Conservation (phyloP, 2,329 filamentous ascomycete genomes). For the Hypoxylon sp. region DNA sequence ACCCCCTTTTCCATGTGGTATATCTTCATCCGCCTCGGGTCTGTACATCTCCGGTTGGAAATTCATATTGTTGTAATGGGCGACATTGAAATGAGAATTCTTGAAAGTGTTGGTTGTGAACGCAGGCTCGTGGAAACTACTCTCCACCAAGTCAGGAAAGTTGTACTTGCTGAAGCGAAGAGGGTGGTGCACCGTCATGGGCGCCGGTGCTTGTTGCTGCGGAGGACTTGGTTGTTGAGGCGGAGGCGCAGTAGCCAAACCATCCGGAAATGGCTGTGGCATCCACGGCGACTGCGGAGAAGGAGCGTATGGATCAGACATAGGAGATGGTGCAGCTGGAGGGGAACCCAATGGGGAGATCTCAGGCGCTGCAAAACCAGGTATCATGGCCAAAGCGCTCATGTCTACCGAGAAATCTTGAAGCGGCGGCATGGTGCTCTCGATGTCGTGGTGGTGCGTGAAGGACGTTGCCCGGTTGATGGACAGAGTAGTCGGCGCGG, state of each 20-base stretch:
- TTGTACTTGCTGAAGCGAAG: slow-evolving; percentile 71
- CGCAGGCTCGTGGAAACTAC: slow-evolving; percentile 60
- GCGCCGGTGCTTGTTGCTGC: slow-evolving; percentile 50
- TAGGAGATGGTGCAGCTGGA: slow-evolving; percentile 54
- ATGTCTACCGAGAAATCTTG: slow-evolving; percentile 62
- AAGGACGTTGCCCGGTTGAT: slow-evolving; percentile 68
- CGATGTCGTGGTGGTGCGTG: slow-evolving; percentile 62
- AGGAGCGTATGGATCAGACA: slow-evolving; percentile 52
- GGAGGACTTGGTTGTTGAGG: slow-evolving; percentile 55
- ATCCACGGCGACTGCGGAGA: slow-evolving; percentile 60
- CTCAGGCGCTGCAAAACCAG: slow-evolving; percentile 57
- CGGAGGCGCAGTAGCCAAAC: slow-evolving; percentile 50
- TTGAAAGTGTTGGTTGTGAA: slow-evolving; percentile 73
- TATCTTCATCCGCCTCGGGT: slow-evolving; percentile 59
- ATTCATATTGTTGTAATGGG: slow-evolving; percentile 76
- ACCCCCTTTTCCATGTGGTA: slow-evolving; percentile 46
- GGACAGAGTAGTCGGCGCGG: slow-evolving; percentile 60
- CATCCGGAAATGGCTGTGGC: slow-evolving; percentile 55
- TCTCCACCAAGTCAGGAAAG: slow-evolving; percentile 59
- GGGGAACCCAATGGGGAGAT: slow-evolving; percentile 57
- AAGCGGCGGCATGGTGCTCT: slow-evolving; percentile 58
- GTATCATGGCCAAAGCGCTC: slow-evolving; percentile 63
- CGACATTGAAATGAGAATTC: slow-evolving; percentile 76
- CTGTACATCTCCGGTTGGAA: slow-evolving; percentile 70
- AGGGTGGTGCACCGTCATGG: slow-evolving; percentile 57